Conservation (phyloP, 345 rosid species). For the Syzygium jambos region DNA sequence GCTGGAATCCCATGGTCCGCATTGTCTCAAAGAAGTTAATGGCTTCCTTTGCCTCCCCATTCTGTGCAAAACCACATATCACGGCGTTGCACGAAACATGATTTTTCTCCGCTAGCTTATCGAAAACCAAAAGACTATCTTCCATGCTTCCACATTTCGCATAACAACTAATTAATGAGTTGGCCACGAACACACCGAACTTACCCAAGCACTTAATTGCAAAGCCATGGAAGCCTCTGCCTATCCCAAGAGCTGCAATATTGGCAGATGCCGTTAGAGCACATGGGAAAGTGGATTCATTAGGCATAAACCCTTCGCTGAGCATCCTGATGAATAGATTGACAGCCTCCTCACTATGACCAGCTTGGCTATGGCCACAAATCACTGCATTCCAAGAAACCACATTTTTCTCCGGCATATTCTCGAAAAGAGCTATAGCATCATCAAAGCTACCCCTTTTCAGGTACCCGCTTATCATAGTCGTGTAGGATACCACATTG, state of each 20-base stretch:
- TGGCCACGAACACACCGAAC: constrained; percentile 33
- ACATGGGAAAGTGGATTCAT: constrained; percentile 50
- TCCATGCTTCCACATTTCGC: constrained; percentile 80
- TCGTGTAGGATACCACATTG: constrained; percentile 50
- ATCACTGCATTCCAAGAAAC: constrained; percentile 82
- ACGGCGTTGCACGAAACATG: constrained; percentile 71
- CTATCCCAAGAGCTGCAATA: constrained; percentile 55
- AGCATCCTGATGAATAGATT: constrained; percentile 56
- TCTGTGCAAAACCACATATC: constrained; percentile 74
- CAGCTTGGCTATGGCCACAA: constrained; percentile 70
- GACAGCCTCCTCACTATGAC: constrained; percentile 69
- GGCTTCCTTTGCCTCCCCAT: constrained; percentile 71
- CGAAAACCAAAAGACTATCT: constrained; percentile 48
- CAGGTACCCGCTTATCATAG: not conserved
- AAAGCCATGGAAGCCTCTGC: constrained; percentile 65
- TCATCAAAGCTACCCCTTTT: not conserved
- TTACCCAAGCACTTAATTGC: constrained; percentile 46
- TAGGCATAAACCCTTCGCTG: constrained; percentile 51
- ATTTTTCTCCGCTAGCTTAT: constrained; percentile 23
- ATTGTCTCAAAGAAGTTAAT: constrained; percentile 38
- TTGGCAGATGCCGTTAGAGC: constrained; percentile 49
- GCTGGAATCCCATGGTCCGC: constrained; percentile 30
- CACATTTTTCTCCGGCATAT: constrained; percentile 62
- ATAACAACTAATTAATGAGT: constrained; percentile 67
- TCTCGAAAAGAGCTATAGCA: constrained; percentile 36